Conservation (phyloP, 1,139 yeast species). For the Eremothecium sinecaudum region DNA sequence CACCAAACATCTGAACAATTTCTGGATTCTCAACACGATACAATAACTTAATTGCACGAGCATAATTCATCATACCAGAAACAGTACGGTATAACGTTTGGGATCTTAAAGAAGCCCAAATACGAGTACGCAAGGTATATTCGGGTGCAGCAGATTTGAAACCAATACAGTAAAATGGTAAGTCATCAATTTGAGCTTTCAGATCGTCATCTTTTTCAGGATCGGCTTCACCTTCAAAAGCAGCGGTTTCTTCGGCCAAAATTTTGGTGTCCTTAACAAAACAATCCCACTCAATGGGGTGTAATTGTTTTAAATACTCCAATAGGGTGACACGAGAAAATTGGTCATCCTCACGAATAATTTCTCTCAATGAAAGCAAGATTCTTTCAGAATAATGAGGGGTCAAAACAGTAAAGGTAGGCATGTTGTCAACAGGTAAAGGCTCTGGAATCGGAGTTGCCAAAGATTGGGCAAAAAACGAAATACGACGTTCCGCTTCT, state of each 20-base stretch:
- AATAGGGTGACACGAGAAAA: conserved; percentile 92
- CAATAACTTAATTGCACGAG: conserved; percentile 92
- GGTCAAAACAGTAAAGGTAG: conserved; percentile 93
- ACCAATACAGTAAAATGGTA: conserved; percentile 98
- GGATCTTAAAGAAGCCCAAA: conserved; percentile 98
- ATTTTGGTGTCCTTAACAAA: conserved; percentile 97
- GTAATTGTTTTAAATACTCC: conserved; percentile 94
- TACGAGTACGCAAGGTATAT: conserved; percentile 94
- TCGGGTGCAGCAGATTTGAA: conserved; percentile 99
- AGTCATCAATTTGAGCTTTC: conserved; percentile 87
- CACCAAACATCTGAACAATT: conserved; percentile 96
- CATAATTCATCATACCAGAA: conserved; percentile 98
- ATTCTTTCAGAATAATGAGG: conserved; percentile 98
- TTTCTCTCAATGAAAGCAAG: conserved; percentile 85
- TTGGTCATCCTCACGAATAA: conserved; percentile 97
- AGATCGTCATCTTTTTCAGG: conserved; percentile 59
- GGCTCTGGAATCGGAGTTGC: conserved; percentile 99
- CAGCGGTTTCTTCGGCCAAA: conserved; percentile 94
- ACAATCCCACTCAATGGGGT: conserved; percentile 99
- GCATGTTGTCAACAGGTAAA: conserved; percentile 98
- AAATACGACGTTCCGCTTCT: conserved; percentile 98
- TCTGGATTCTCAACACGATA: conserved; percentile 99
- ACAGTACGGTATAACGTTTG: conserved; percentile 98
- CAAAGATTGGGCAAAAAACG: conserved; percentile 96
- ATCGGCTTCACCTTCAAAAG: conserved; percentile 68